A percentile compares a stretch with the other conserved stretches of the same genome.
Conservation (phyloP, 495 filamentous ascomycete species). For the Penicillium steckii region DNA sequence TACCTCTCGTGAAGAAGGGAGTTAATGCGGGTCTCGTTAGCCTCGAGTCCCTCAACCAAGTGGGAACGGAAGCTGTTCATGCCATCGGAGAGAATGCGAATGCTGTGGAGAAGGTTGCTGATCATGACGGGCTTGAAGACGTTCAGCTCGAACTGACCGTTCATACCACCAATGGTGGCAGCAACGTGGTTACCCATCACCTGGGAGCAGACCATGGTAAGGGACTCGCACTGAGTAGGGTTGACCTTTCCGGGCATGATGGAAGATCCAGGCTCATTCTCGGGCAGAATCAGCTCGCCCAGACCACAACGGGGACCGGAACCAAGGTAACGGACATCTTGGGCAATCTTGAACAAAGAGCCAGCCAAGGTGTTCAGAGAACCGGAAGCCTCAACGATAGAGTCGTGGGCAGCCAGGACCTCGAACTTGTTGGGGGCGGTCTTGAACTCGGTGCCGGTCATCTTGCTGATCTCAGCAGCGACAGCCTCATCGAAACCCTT, state of each 20-base stretch:
- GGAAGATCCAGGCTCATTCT: conserved; percentile 95
- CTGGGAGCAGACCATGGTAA: conserved; percentile 97
- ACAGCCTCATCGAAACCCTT: conserved; percentile 93
- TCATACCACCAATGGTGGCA: conserved; percentile 88
- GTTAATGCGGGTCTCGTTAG: conserved; percentile 87
- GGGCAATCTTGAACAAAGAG: conserved; percentile 96
- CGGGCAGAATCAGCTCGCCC: conserved; percentile 86
- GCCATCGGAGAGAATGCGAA: conserved; percentile 80
- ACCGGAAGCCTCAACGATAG: conserved; percentile 90
- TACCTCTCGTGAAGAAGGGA: conserved; percentile 85
- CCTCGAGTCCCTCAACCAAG: conserved; percentile 82
- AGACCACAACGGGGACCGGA: conserved; percentile 95
- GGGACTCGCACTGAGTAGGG: conserved; percentile 94
- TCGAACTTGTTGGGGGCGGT: conserved; percentile 99
- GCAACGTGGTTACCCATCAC: conserved; percentile 97
- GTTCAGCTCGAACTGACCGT: conserved; percentile 98
- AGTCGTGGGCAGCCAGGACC: conserved; percentile 94
- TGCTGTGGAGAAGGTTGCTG: conserved; percentile 88
- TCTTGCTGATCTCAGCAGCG: conserved; percentile 83
- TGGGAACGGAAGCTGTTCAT: conserved; percentile 95
- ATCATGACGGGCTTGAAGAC: conserved; percentile 98
- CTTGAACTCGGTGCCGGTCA: conserved; percentile 90
- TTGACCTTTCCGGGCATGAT: conserved; percentile 99
- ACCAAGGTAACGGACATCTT: conserved; percentile 95
- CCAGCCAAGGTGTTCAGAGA: conserved; percentile 89